Base-by-base conservation (phyloP, 2,329 filamentous ascomycete species). In the Bipolaris victoriae region DNA sequence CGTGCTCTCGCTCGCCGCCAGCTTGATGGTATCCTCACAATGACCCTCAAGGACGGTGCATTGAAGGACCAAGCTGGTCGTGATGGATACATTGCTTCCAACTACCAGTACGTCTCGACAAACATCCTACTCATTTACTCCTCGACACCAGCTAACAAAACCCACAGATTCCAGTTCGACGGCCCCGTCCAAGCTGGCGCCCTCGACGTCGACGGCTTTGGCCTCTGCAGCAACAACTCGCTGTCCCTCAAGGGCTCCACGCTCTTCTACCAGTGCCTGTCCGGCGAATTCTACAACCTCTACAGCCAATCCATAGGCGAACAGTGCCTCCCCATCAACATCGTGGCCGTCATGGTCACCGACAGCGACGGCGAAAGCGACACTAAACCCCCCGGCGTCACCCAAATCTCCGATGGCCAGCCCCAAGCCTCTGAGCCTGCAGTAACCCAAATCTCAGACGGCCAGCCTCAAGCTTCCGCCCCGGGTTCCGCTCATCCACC, bases 231-330 rank as follows among this genome's bases (percentile, higher is more conserved):
- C 60, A 90, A 92, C 76, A 84, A 84, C 65, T 83, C 85, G 5
- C 78, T 96, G 16, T 90, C 90, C 1, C 82, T 94, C 3, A 46
- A 43, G 35, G 80, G 79, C 49, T 85, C 84, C 6, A 85, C 86
- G 31, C 80, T 87, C 66, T 95, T 90, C 80, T 93, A 88, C 78
- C 83, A 90, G 74, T 96, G 92, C 78, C 77, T 83, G 57, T 90
- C 87, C 16, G 90, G 91, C 26, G 77, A 79, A 72, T 94, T 95
- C 79, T 92, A 88, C 82, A 96, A 96, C 81, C 80, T 96, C 24
- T 96, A 96, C 76, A 88, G 93, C 75, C 81, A 85, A 56, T 76
- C 83, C 70, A 87, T 84, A 81, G 90, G 88, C 3, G 76, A 77
- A 20, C 90, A 94, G 75, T 95, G 91, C 78, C 80, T 82, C 20